These are phyloP conservation scores for Fusarium chaquense DNA, from an alignment of 2,329 filamentous ascomycete genomes.

Conservation along the genomic window DNA sequence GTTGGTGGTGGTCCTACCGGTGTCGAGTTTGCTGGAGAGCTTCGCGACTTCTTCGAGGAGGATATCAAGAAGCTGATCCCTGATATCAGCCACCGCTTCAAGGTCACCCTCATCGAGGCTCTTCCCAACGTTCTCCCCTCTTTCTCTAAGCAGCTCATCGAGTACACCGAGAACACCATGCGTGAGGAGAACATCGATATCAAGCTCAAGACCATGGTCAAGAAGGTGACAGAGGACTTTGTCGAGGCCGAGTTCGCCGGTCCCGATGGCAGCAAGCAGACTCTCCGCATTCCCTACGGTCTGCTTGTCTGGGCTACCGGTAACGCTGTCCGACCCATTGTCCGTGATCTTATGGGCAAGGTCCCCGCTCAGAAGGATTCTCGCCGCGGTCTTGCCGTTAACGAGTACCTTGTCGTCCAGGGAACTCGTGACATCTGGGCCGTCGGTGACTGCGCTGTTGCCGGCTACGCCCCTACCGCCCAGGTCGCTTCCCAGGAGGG, in stretches of 20 bases:
- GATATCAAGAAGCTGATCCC: slow-evolving; percentile 99
- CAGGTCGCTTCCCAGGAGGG: slow-evolving; percentile 98
- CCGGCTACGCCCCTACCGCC: slow-evolving; percentile 96
- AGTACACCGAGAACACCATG: slow-evolving; percentile 99
- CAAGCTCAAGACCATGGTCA: slow-evolving; percentile 98
- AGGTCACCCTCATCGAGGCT: slow-evolving; percentile 96
- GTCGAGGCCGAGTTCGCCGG: slow-evolving; percentile 89
- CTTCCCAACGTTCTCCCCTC: slow-evolving; percentile 96
- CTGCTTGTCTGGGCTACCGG: slow-evolving; percentile 98
- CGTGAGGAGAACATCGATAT: slow-evolving; percentile 99
- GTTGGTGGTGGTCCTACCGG: slow-evolving; percentile 94
- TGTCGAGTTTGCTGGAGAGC: slow-evolving; percentile 97
- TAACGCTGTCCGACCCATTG: slow-evolving; percentile 89
- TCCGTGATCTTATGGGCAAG: slow-evolving; percentile 91
- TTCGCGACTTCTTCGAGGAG: slow-evolving; percentile 98
- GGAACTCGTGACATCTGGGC: slow-evolving; percentile 98
- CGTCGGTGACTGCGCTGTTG: slow-evolving; percentile 95
- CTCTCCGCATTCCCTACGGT: slow-evolving; percentile 89
- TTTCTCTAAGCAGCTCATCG: slow-evolving; percentile 99
- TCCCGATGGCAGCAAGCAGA: slow-evolving; percentile 85
- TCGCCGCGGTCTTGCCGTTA: slow-evolving; percentile 92
- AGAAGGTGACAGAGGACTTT: slow-evolving; percentile 91
- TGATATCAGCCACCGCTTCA: slow-evolving; percentile 93
- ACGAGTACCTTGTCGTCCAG: slow-evolving; percentile 99
- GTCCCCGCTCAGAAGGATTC: slow-evolving; percentile 97